Conservation (phyloP, 176 grass and related monocot species). For the Aegilops sharonensis region DNA sequence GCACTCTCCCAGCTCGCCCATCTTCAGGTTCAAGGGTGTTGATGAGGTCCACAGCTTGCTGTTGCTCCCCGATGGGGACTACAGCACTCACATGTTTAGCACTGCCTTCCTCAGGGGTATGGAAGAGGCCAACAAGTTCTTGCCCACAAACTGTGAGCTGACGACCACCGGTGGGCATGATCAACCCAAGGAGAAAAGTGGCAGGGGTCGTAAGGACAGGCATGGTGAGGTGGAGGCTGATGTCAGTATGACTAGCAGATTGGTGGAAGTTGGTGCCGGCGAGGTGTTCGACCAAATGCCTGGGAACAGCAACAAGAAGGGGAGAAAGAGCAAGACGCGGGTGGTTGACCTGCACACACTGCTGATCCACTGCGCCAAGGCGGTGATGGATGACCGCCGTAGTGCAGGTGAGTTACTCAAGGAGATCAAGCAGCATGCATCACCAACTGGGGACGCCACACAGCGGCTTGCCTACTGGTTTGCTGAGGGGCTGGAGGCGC, state of each 20-base stretch:
- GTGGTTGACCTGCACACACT: too few relatives aligned
- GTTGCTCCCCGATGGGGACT: neutral
- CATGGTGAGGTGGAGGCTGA: slow-evolving; percentile 26
- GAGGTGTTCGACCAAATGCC: slow-evolving; percentile 47
- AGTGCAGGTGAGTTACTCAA: too few relatives aligned
- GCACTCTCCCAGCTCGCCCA: neutral
- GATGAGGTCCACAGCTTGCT: neutral
- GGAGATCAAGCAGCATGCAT: too few relatives aligned
- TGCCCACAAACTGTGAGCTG: slow-evolving; percentile 36
- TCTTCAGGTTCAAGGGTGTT: slow-evolving; percentile 3
- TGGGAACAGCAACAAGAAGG: too few relatives aligned
- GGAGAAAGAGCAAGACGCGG: too few relatives aligned
- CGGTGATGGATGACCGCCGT: too few relatives aligned
- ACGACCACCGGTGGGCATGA: neutral
- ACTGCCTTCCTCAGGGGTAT: slow-evolving; percentile 35
- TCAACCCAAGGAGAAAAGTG: neutral
- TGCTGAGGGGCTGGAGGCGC: too few relatives aligned
- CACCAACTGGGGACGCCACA: too few relatives aligned
- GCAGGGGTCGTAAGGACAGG: slow-evolving; percentile 36
- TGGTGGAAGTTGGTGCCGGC: slow-evolving; percentile 27
- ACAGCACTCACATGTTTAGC: neutral
- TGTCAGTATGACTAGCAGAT: slow-evolving; percentile 33
- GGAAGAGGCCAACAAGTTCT: slow-evolving; percentile 59
- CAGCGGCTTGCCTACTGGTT: too few relatives aligned
- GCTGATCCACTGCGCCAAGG: too few relatives aligned